These are phyloP conservation scores for Ajuga reptans DNA, from an alignment of 305 asterid species.

Conservation along the genomic window DNA sequence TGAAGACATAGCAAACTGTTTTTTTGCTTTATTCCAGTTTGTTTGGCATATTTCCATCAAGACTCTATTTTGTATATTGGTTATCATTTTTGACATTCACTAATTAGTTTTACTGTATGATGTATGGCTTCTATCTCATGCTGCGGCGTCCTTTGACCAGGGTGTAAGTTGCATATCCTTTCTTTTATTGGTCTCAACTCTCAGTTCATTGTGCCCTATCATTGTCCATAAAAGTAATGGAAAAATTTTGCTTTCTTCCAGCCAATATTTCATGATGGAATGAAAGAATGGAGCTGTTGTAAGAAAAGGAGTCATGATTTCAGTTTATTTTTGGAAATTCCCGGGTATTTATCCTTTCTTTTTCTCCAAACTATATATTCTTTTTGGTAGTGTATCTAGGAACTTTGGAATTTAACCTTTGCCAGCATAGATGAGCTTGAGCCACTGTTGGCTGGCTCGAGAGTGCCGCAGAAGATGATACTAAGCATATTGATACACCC, in stretches of 20 bases:
- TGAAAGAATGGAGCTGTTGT: constrained; percentile 95
- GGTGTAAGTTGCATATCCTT: constrained; percentile 44
- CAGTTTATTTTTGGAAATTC: constrained; percentile 67
- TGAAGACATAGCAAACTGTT: not conserved
- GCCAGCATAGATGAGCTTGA: not conserved
- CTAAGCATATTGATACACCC: not conserved
- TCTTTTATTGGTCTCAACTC: not conserved
- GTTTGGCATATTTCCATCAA: not conserved
- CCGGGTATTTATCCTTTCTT: constrained; percentile 52
- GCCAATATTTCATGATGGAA: constrained; percentile 87
- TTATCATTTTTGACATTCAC: constrained; percentile 14
- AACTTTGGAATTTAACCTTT: not conserved
- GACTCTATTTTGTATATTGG: not conserved
- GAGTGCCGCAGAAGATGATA: not conserved
- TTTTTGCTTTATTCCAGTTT: not conserved
- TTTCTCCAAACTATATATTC: constrained; percentile 29
- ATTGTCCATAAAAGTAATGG: constrained; percentile 19
- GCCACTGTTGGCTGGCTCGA: not conserved
- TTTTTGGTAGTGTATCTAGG: not conserved
- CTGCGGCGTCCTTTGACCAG: constrained; percentile 35
- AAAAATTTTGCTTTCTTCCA: constrained; percentile 28
- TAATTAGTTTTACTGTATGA: constrained; percentile 23
- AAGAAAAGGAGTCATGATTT: constrained; percentile 84
- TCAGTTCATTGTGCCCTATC: not conserved
- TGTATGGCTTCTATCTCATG: constrained; percentile 26